A percentile compares a stretch with the other conserved stretches of the same genome.
Conservation (phyloP, 495 filamentous ascomycete species). For the Bacidia gigantensis region DNA sequence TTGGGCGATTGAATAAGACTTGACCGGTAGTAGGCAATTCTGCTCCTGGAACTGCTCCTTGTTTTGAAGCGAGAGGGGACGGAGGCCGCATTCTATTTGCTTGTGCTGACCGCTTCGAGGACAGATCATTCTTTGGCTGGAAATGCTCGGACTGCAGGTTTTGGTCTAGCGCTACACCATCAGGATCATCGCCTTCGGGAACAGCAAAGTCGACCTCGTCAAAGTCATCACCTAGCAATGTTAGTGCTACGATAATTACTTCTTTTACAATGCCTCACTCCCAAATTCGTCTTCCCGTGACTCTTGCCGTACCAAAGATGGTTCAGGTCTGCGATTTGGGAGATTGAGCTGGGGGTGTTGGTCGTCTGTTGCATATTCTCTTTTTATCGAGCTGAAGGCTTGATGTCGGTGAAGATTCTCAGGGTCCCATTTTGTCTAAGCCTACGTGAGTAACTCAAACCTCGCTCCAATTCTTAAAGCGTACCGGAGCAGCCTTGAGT, state of each 20-base stretch:
- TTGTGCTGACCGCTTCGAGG: neutral
- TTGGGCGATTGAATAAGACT: neutral
- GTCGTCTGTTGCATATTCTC: conserved; percentile 27
- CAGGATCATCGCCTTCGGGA: conserved; percentile 43
- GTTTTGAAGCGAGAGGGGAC: conserved; percentile 21
- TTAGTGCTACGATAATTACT: neutral
- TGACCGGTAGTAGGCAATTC: neutral
- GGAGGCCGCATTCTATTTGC: neutral
- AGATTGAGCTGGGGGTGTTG: conserved; percentile 1
- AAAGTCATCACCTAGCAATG: conserved; percentile 40
- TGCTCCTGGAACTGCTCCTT: neutral
- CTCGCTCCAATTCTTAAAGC: conserved; percentile 7
- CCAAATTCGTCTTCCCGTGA: conserved; percentile 52
- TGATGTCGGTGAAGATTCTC: conserved; percentile 68
- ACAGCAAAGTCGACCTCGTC: conserved; percentile 63
- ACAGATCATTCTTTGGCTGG: conserved; percentile 5
- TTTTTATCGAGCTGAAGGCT: conserved; percentile 53
- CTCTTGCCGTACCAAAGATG: neutral
- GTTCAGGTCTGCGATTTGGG: conserved; percentile 22
- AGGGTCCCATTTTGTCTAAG: conserved; percentile 53
- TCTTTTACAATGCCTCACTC: conserved; percentile 36
- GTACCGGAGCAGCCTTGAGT: conserved; percentile 52
- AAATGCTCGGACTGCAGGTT: conserved; percentile 1
- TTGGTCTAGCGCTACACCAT: conserved; percentile 39
- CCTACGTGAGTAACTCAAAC: neutral